A percentile compares a stretch with the other conserved stretches of the same genome.
These are phyloP conservation scores for Simplicillium aogashimaense DNA, from an alignment of 2,329 filamentous ascomycete species.

Conservation along the genomic window DNA sequence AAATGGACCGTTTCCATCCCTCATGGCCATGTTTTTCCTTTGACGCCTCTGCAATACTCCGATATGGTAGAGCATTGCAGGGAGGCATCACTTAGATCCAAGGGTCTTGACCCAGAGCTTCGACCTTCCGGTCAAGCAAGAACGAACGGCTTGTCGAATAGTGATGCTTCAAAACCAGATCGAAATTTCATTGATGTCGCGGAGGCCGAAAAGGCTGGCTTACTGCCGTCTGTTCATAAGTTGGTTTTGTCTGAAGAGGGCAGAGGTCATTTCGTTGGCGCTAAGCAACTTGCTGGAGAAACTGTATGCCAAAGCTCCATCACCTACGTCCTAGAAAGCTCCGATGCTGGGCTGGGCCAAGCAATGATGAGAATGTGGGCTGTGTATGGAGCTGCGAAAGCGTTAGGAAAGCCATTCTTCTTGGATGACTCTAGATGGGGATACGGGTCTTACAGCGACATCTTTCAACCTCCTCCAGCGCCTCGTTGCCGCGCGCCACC, in stretches of 20 bases:
- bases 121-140: slow-evolving; percentile 29
- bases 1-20: slow-evolving; percentile 82
- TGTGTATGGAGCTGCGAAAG: slow-evolving; percentile 68
- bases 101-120: slow-evolving; percentile 29
- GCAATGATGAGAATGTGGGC: slow-evolving; percentile 75
- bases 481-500: slow-evolving; percentile 62
- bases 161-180: slow-evolving; percentile 49
- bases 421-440: slow-evolving; percentile 77
- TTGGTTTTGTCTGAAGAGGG: slow-evolving; percentile 28
- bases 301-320: slow-evolving; percentile 59
- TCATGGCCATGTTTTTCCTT: slow-evolving; percentile 52
- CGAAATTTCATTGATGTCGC: slow-evolving; percentile 63
- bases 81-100: slow-evolving; percentile 51
- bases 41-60: slow-evolving; percentile 54
- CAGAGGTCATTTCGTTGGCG: slow-evolving; percentile 36
- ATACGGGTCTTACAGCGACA: slow-evolving; percentile 64
- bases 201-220: slow-evolving; percentile 56
- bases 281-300: slow-evolving; percentile 31
- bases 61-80: slow-evolving; percentile 60
- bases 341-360: slow-evolving; percentile 67
- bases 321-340: slow-evolving; percentile 66
- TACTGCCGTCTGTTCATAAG: slow-evolving; percentile 38
- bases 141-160: slow-evolving; percentile 16
- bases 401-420: slow-evolving; percentile 70
- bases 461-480: slow-evolving; percentile 58